These are phyloP conservation scores for Neurospora sp. DNA, from an alignment of 2,329 filamentous ascomycete genomes.

Conservation along the genomic window DNA sequence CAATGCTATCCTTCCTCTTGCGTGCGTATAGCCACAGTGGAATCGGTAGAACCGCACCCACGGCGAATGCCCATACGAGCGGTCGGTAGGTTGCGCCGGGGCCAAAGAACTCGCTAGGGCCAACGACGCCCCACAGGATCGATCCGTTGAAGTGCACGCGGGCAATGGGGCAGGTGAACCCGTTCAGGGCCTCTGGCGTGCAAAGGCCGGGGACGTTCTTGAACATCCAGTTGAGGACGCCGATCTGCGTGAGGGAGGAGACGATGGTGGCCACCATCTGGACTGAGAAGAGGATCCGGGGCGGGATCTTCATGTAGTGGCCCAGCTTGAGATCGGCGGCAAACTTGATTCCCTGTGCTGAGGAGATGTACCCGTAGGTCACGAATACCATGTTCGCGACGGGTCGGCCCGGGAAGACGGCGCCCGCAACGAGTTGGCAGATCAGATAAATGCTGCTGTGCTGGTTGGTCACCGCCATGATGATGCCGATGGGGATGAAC, in stretches of 20 bases:
- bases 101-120: conserved; percentile 74
- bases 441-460: conserved; percentile 80
- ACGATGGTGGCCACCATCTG: conserved; percentile 68
- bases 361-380: conserved; percentile 83
- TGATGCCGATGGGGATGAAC: conserved; percentile 84
- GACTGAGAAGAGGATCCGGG: conserved; percentile 66
- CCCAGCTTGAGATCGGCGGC: conserved; percentile 79
- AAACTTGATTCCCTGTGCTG: conserved; percentile 82
- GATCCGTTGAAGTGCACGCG: conserved; percentile 85
- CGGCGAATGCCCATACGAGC: conserved; percentile 71
- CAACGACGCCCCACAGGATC: conserved; percentile 83
- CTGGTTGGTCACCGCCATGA: conserved; percentile 88
- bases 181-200: conserved; percentile 69
- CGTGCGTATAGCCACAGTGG: conserved; percentile 63
- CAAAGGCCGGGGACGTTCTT: conserved; percentile 66
- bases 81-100: conserved; percentile 62
- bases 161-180: conserved; percentile 80
- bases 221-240: conserved; percentile 87
- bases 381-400: conserved; percentile 93
- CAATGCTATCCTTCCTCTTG: conserved; percentile 47
- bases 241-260: conserved; percentile 71
- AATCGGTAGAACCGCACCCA: conserved; percentile 66
- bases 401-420: conserved; percentile 71
- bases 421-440: conserved; percentile 75
- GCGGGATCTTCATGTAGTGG: conserved; percentile 81